phyloP scores from a whole-genome alignment of 805 yeast genomes.

The Teunomyces cretensis region DNA sequence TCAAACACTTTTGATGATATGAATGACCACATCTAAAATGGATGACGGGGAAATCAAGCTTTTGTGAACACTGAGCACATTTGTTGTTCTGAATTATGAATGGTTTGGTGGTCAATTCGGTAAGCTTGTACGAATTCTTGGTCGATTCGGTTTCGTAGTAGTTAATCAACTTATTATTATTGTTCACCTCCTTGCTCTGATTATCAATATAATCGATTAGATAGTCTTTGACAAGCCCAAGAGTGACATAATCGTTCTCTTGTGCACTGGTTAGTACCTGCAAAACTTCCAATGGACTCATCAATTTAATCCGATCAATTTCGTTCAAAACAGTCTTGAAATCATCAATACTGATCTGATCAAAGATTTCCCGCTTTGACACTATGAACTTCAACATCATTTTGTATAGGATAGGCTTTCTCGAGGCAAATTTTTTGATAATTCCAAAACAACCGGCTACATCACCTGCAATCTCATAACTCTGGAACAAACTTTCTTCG shows the following conservation, averaged over 20 bases:
- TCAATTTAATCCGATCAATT: conserved; percentile 50
- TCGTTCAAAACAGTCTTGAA: conserved; percentile 50
- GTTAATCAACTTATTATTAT: conserved; percentile 62
- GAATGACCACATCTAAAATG: conserved; percentile 88
- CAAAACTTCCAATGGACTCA: conserved; percentile 78
- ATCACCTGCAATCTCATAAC: conserved; percentile 59
- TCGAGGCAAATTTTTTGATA: conserved; percentile 57
- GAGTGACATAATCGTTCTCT: conserved; percentile 51
- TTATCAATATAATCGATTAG: conserved; percentile 59
- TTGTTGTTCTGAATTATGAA: conserved; percentile 58
- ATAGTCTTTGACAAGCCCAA: conserved; percentile 71
- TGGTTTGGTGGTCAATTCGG: conserved; percentile 46
- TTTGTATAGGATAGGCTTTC: conserved; percentile 64
- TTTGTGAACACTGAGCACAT: conserved; percentile 65
- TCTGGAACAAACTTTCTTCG: conserved; percentile 65
- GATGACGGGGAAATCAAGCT: conserved; percentile 73
- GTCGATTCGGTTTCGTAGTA: conserved; percentile 69
- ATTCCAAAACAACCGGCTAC: conserved; percentile 56
- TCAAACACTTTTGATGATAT: conserved; percentile 78
- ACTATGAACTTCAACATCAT: conserved; percentile 64
- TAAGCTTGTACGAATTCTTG: conserved; percentile 52
- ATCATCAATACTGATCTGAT: conserved; percentile 51
- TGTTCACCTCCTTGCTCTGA: conserved; percentile 64
- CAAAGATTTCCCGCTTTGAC: conserved; percentile 51
- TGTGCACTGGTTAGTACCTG: conserved; percentile 57